A percentile compares a stretch with the other conserved stretches of the same genome.
Conservation (phyloP, 306 rosid species). For the Inga leiocalycina region DNA sequence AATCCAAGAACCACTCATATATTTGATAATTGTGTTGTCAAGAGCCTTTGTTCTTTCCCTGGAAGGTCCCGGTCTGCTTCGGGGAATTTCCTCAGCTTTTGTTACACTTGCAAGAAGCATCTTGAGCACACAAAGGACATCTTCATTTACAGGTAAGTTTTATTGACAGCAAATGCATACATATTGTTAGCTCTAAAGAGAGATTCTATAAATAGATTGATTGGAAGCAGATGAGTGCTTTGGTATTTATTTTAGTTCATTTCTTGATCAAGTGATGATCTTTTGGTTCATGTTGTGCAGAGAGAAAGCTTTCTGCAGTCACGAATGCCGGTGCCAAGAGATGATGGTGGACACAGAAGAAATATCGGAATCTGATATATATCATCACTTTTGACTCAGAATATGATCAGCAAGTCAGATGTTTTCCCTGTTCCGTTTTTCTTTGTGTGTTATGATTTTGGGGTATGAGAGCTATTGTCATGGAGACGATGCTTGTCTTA, state of each 20-base stretch:
- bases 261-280: neutral
- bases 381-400: slow-evolving; percentile 32
- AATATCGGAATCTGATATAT: slow-evolving; percentile 42
- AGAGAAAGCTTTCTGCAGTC: slow-evolving; percentile 91
- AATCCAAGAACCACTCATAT: slow-evolving; percentile 83
- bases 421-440: slow-evolving; percentile 29
- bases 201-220: neutral
- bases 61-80: slow-evolving; percentile 32
- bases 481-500: neutral
- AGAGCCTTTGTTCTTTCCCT: slow-evolving; percentile 44
- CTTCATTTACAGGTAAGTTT: slow-evolving; percentile 75
- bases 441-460: slow-evolving; percentile 1
- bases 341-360: slow-evolving; percentile 69
- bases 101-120: slow-evolving; percentile 83
- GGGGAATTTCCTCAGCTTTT: slow-evolving; percentile 70
- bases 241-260: neutral
- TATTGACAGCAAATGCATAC: neutral
- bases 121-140: slow-evolving; percentile 80
- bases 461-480: neutral
- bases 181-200: neutral
- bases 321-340: slow-evolving; percentile 75
- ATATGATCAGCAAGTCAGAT: slow-evolving; percentile 26
- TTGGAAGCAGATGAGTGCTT: neutral
- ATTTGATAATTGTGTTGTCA: slow-evolving; percentile 72
- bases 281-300: slow-evolving; percentile 44